Percentiles rank a stretch among this genome's conserved stretches.
Conservation (phyloP, 139 green algal genomes). For the Trebouxia sp. region DNA sequence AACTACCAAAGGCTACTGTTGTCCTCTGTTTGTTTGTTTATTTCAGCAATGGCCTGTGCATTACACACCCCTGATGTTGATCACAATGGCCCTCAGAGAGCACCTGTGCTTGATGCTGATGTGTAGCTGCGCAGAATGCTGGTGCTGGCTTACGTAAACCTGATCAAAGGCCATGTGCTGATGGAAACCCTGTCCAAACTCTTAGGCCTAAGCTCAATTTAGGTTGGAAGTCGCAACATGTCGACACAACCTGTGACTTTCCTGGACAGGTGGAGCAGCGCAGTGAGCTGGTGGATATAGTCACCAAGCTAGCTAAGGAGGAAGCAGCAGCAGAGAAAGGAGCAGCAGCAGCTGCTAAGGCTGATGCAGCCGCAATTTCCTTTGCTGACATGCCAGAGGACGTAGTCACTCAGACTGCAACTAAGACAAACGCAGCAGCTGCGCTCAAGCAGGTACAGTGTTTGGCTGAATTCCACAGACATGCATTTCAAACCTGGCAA, state of each 20-base stretch:
- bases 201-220: too few relatives aligned
- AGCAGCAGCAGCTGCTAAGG: background rate
- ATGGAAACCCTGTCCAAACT: too few relatives aligned
- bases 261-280: conserved; percentile 40
- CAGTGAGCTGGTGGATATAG: conserved; percentile 37
- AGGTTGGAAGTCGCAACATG: too few relatives aligned
- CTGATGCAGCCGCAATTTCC: background rate
- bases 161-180: too few relatives aligned
- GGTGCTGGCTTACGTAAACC: too few relatives aligned
- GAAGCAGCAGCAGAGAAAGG: conserved; percentile 26
- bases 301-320: conserved; percentile 32
- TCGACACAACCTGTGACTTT: background rate
- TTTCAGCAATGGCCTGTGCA: too few relatives aligned
- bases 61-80: too few relatives aligned
- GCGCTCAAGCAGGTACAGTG: conserved; percentile 1
- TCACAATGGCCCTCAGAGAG: too few relatives aligned
- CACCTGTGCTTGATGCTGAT: too few relatives aligned
- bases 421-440: background rate
- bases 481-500: background rate
- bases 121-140: background rate
- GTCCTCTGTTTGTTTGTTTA: too few relatives aligned
- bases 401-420: background rate
- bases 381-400: background rate
- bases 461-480: too few relatives aligned
- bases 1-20: too few relatives aligned